These are phyloP conservation scores for Fusarium proliferatum DNA, from an alignment of 2,329 filamentous ascomycete species.

Conservation along the genomic window DNA sequence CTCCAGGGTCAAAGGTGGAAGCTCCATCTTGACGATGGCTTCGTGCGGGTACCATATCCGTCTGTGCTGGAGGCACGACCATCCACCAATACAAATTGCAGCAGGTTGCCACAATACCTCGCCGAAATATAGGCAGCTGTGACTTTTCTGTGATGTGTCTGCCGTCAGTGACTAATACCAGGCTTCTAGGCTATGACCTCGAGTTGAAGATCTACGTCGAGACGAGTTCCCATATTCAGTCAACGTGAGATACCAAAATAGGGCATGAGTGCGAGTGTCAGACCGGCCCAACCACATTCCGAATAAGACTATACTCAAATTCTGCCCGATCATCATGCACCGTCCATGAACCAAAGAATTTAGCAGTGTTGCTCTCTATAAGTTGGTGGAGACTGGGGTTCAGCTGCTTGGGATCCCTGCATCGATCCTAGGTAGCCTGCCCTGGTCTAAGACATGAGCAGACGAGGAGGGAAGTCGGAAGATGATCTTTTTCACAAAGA, in stretches of 20 bases:
- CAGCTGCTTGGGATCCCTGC: slow-evolving; percentile 38
- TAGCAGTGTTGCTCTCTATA: slow-evolving; percentile 9
- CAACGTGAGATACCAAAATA: slow-evolving; percentile 1
- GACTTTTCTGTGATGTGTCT: neutral
- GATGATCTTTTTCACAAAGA: slow-evolving; percentile 29
- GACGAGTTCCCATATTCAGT: neutral
- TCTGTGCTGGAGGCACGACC: slow-evolving; percentile 6
- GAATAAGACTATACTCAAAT: neutral
- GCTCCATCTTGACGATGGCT: slow-evolving; percentile 32
- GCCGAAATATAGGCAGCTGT: slow-evolving; percentile 1
- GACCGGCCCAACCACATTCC: slow-evolving; percentile 41
- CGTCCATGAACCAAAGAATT: neutral
- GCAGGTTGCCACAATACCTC: neutral
- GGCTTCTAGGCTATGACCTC: neutral
- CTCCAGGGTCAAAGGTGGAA: slow-evolving; percentile 21
- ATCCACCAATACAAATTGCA: slow-evolving; percentile 12
- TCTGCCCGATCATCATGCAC: slow-evolving; percentile 12
- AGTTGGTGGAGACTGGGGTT: slow-evolving; percentile 27
- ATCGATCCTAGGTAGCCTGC: slow-evolving; percentile 20
- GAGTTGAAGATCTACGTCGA: neutral
- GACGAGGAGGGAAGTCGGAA: slow-evolving; percentile 26
- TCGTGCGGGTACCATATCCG: slow-evolving; percentile 35
- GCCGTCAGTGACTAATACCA: neutral
- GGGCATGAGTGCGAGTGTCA: slow-evolving; percentile 37
- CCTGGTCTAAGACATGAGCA: slow-evolving; percentile 16